phyloP scores from a whole-genome alignment of 2,329 filamentous ascomycete genomes.

The Phyllosticta paracitricarpa region DNA sequence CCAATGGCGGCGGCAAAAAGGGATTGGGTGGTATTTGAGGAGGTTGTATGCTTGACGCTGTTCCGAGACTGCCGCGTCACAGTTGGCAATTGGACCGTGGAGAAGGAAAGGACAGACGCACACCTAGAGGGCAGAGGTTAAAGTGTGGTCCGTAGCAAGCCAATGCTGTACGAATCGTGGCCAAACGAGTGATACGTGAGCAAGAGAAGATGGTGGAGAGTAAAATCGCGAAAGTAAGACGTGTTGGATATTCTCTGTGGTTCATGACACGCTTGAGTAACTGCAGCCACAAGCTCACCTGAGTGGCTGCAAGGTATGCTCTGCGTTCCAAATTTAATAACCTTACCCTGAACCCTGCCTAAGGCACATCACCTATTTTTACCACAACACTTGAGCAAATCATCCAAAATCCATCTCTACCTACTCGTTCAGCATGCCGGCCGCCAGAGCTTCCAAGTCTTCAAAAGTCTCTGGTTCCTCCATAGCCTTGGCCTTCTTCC shows the following conservation, averaged over 20 bases:
- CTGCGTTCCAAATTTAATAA: neutral
- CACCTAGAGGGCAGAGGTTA: neutral
- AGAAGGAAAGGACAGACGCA: neutral
- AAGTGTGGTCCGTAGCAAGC: neutral
- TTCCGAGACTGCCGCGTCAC: neutral
- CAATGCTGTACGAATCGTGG: neutral
- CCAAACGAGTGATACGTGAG: neutral
- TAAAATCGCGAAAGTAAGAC: neutral
- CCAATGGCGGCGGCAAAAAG: neutral
- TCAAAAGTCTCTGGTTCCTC: constrained; percentile 69
- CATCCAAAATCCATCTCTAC: neutral
- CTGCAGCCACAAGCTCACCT: neutral
- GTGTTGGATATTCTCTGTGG: neutral
- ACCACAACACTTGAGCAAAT: neutral
- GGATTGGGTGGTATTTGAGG: neutral
- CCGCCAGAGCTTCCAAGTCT: constrained; percentile 67
- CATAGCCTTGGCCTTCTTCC: constrained; percentile 43
- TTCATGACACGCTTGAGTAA: neutral
- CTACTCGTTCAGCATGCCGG: constrained; percentile 49
- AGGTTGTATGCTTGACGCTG: neutral
- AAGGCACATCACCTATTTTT: neutral
- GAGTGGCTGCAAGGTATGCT: neutral
- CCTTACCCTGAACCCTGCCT: neutral
- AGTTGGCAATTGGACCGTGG: neutral
- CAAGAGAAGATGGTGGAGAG: neutral